These are phyloP conservation scores for Hibiscus trionum DNA, from an alignment of 345 rosid genomes.

Conservation along the genomic window DNA sequence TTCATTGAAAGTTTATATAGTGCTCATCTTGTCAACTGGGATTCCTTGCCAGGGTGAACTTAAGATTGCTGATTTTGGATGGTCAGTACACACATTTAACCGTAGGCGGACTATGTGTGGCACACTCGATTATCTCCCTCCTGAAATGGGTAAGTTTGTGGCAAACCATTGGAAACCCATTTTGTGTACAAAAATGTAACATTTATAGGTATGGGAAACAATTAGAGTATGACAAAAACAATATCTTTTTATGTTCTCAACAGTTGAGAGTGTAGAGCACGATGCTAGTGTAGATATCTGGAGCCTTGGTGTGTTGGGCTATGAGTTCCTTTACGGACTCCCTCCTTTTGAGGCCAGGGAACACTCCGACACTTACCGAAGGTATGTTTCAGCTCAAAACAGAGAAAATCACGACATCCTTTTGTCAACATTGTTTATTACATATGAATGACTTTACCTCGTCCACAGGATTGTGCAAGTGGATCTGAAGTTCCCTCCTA, in stretches of 20 bases:
- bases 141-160: slow-evolving; percentile 74
- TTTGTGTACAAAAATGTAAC: neutral
- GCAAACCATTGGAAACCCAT: neutral
- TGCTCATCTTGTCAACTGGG: slow-evolving; percentile 12
- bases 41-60: slow-evolving; percentile 71
- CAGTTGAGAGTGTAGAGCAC: slow-evolving; percentile 95
- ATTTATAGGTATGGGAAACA: neutral
- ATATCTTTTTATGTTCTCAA: neutral
- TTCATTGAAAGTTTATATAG: neutral
- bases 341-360: slow-evolving; percentile 93
- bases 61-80: slow-evolving; percentile 98
- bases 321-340: slow-evolving; percentile 81
- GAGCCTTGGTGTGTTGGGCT: slow-evolving; percentile 96
- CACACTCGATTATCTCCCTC: slow-evolving; percentile 94
- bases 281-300: slow-evolving; percentile 94
- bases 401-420: neutral
- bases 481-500: slow-evolving; percentile 84
- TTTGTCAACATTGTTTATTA: neutral
- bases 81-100: slow-evolving; percentile 98
- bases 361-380: slow-evolving; percentile 89
- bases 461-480: slow-evolving; percentile 82
- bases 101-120: slow-evolving; percentile 99
- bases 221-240: neutral
- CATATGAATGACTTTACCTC: neutral
- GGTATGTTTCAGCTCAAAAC: slow-evolving; percentile 29